phyloP scores from a whole-genome alignment of 208 protist genomes.

The Trichomonas vaginalis region DNA sequence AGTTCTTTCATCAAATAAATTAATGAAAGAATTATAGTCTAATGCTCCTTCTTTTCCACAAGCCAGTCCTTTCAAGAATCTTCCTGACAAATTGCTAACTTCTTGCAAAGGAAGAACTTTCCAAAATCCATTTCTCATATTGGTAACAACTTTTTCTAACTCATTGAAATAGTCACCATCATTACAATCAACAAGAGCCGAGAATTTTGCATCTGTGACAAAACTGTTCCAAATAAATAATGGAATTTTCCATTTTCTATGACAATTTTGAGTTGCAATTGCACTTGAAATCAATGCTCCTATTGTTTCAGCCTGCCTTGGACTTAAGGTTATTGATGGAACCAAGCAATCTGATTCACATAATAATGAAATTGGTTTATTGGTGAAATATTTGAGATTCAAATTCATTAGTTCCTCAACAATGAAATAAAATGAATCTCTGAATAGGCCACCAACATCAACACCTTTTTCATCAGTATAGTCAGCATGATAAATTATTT shows the following conservation, averaged over 20 bases:
- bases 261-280: not conserved
- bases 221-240: not conserved
- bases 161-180: not conserved
- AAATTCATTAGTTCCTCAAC: not conserved
- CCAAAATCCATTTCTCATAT: not conserved
- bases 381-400: not conserved
- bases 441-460: not conserved
- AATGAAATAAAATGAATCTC: not conserved
- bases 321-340: not conserved
- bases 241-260: not conserved
- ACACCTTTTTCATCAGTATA: not conserved
- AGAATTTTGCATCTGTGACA: not conserved
- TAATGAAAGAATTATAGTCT: not conserved
- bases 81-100: not conserved
- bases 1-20: not conserved
- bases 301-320: not conserved
- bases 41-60: not conserved
- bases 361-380: not conserved
- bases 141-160: not conserved
- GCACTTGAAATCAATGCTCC: not conserved
- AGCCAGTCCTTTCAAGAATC: not conserved
- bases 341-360: not conserved
- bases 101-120: not conserved
- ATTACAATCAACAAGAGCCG: not conserved
- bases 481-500: not conserved